Evolutionary conservation across 805 yeast genomes (phyloP), one percentile per base, ranked within the genome.

Genomic region (Cyberlindnera petersonii): DNA sequence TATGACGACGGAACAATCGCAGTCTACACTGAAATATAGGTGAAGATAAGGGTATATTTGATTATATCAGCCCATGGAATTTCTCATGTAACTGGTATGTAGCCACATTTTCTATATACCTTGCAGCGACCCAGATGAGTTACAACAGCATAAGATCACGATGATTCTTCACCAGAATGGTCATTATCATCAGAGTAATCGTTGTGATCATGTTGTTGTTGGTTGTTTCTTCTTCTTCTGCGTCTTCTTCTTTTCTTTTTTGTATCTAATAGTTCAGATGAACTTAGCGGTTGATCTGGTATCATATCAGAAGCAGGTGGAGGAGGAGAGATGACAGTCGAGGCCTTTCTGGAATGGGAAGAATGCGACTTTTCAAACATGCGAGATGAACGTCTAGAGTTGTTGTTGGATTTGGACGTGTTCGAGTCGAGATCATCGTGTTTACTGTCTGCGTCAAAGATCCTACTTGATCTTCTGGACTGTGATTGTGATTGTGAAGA

Each of bases 1-100:
- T 77, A 72, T 33, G 74, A 72, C 35, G 82, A 78, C 45, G 82
- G 82, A 3, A 62, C 76, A 3, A 61, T 78, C 3, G 64, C 63
- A 10, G 55, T 74, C 9, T 72, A 67, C 52, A 33, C 49, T 13
- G 44, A 46, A 8, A 10, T 42, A 6, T 42, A 43, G 23, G 13
- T 4, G 15, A 2, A 4, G 5, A 14, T 14, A n/a, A n/a, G n/a
- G n/a, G n/a, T n/a, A n/a, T n/a, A n/a, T n/a, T n/a, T n/a, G n/a
- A n/a, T n/a, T n/a, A n/a, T n/a, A n/a, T n/a, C n/a, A n/a, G n/a
- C n/a, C n/a, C n/a, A n/a, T n/a, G n/a, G n/a, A 24, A 11, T 14
- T 24, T 14, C 10, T 24, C 26, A 24, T 15, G 18, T 9, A 18
- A 13, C 21, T 19, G 11, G 24, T 29, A 29, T 18, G 14, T 13